Conservation (phyloP, 2,329 filamentous ascomycete genomes). For the Lachnellula subtilissima region DNA sequence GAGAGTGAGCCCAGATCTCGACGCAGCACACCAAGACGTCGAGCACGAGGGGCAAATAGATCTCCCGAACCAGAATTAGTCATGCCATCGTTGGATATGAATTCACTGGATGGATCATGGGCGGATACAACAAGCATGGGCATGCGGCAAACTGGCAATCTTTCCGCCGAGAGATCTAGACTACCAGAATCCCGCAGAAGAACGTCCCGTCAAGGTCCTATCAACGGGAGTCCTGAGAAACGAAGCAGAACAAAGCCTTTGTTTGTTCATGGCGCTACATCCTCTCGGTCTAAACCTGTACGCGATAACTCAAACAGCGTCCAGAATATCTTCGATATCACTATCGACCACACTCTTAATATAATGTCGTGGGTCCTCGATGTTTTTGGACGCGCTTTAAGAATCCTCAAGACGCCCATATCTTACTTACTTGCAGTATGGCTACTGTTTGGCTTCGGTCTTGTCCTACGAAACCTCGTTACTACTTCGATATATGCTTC, state of each 20-base stretch:
- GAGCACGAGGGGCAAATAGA: slow-evolving; percentile 17
- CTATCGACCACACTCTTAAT: slow-evolving; percentile 14
- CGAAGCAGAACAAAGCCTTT: slow-evolving; percentile 7
- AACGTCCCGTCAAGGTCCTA: slow-evolving; percentile 11
- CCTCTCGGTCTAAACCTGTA: background rate
- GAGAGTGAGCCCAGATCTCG: slow-evolving; percentile 11
- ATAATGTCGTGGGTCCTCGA: slow-evolving; percentile 46
- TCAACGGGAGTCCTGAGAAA: slow-evolving; percentile 22
- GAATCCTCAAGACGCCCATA: slow-evolving; percentile 59
- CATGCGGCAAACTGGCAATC: slow-evolving; percentile 11
- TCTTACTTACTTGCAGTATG: slow-evolving; percentile 58
- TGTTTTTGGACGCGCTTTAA: slow-evolving; percentile 54
- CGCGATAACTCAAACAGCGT: background rate
- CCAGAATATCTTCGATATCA: slow-evolving; percentile 20
- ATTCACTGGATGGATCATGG: slow-evolving; percentile 29
- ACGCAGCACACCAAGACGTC: slow-evolving; percentile 17
- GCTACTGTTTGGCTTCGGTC: slow-evolving; percentile 52
- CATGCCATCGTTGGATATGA: slow-evolving; percentile 30
- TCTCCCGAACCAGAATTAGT: slow-evolving; percentile 31
- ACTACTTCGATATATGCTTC: slow-evolving; percentile 56
- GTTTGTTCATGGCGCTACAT: background rate
- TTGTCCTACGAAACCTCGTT: slow-evolving; percentile 57
- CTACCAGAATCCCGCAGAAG: slow-evolving; percentile 17
- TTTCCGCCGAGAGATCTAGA: slow-evolving; percentile 10
- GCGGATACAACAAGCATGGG: slow-evolving; percentile 18